Conservation (phyloP, 2,329 filamentous ascomycete species). For the Emergomyces orientalis region DNA sequence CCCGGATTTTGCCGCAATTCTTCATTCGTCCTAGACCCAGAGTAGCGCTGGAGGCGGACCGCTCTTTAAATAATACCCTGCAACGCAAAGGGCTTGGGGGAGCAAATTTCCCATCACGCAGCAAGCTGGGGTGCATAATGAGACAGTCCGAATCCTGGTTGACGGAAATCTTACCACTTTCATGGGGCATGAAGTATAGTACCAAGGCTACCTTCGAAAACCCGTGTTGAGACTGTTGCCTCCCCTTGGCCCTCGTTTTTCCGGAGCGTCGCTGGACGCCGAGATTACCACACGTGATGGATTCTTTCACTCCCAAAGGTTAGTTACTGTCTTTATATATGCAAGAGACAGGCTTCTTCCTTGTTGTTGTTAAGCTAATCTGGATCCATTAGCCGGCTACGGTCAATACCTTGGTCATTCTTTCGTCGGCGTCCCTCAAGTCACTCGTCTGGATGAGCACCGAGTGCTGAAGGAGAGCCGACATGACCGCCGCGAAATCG, state of each 20-base stretch:
- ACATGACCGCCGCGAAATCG: neutral
- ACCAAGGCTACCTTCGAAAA: too few species aligned
- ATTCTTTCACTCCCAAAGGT: conserved; percentile 6
- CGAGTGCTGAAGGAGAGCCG: conserved; percentile 1
- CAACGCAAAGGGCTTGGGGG: too few species aligned
- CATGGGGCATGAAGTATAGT: too few species aligned
- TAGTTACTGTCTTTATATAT: neutral
- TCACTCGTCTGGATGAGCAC: conserved; percentile 6
- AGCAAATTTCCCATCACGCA: too few species aligned
- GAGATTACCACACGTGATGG: neutral
- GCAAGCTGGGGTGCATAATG: too few species aligned
- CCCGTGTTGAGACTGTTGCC: too few species aligned
- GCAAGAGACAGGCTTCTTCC: neutral
- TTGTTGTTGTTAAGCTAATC: neutral
- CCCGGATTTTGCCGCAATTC: too few species aligned
- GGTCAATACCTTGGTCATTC: conserved; percentile 1
- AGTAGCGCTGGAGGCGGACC: too few species aligned
- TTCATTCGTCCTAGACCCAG: too few species aligned
- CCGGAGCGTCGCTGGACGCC: neutral
- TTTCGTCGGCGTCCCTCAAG: neutral
- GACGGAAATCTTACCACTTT: too few species aligned
- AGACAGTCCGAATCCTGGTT: too few species aligned
- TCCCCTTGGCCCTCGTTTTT: neutral
- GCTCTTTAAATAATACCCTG: too few species aligned
- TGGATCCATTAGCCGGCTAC: conserved; percentile 1